A percentile compares a stretch with the other conserved stretches of the same genome.
Conservation (phyloP, 306 rosid genomes). For the Quercus mongolica region DNA sequence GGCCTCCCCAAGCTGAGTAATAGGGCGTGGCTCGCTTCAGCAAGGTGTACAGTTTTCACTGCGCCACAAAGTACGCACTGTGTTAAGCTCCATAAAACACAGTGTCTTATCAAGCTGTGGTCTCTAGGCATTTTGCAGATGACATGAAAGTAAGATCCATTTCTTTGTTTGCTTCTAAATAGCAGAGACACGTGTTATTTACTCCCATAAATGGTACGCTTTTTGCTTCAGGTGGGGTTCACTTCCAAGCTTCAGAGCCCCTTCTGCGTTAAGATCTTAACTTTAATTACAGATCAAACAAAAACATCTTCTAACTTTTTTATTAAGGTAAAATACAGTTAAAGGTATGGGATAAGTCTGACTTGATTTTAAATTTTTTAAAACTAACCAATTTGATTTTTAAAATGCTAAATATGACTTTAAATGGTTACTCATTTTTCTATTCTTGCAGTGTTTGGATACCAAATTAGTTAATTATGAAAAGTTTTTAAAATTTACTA, state of each 20-base stretch:
- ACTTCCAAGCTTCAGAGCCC: too few relatives aligned
- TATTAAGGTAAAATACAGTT: too few relatives aligned
- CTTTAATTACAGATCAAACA: not conserved
- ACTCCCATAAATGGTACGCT: constrained; percentile 13
- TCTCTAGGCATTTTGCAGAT: constrained; percentile 5
- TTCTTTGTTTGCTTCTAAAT: constrained; percentile 3
- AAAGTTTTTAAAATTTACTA: too few relatives aligned
- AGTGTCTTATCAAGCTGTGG: not conserved
- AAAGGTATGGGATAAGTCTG: too few relatives aligned
- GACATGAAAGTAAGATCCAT: not conserved
- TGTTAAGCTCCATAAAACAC: not conserved
- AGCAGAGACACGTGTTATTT: constrained; percentile 16
- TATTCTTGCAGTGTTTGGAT: too few relatives aligned
- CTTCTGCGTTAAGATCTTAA: not conserved
- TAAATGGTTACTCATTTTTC: too few relatives aligned
- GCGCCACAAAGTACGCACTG: constrained; percentile 5
- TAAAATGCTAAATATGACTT: too few relatives aligned
- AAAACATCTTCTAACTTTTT: not conserved
- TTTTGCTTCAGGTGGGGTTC: not conserved
- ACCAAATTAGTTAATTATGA: too few relatives aligned
- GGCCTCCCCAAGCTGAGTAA: constrained; percentile 23
- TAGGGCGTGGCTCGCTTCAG: constrained; percentile 1
- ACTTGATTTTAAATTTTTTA: too few relatives aligned
- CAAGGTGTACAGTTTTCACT: constrained; percentile 25
- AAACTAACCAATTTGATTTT: too few relatives aligned